A percentile compares a stretch with the other conserved stretches of the same genome.
Conservation (phyloP, 768 basidiomycete genomes). For the Mycena filopes region DNA sequence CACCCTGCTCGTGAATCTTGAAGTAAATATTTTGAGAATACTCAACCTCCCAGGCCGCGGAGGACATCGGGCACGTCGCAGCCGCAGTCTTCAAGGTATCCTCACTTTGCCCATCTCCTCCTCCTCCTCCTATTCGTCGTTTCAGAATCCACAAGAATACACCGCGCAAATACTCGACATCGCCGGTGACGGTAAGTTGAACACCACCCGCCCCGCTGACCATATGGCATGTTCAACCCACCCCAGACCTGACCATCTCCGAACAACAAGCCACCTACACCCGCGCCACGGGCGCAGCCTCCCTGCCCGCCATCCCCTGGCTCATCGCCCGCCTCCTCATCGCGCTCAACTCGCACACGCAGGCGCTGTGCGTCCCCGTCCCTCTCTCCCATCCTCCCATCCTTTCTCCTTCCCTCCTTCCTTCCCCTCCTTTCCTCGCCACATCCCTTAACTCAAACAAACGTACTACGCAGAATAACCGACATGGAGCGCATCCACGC, state of each 20-base stretch:
- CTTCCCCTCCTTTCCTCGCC: too few relatives aligned
- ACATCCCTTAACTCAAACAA: too few relatives aligned
- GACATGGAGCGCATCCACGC: slow-evolving; percentile 43
- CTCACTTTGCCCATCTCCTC: background rate
- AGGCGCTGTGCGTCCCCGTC: slow-evolving; percentile 46
- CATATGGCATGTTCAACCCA: background rate
- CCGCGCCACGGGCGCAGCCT: slow-evolving; percentile 36
- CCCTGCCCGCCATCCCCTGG: slow-evolving; percentile 41
- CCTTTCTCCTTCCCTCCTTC: too few relatives aligned
- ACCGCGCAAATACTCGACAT: slow-evolving; percentile 39
- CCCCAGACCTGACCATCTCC: slow-evolving; percentile 37
- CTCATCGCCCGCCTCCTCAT: slow-evolving; percentile 41
- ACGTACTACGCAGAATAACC: slow-evolving; percentile 36
- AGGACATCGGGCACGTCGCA: slow-evolving; percentile 49
- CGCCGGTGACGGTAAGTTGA: slow-evolving; percentile 37
- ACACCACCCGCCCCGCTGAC: background rate
- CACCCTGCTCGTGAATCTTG: background rate
- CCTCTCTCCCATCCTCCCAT: too few relatives aligned
- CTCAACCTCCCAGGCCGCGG: too few relatives aligned
- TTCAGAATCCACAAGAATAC: slow-evolving; percentile 41
- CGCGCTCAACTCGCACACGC: slow-evolving; percentile 42
- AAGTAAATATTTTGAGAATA: too few relatives aligned
- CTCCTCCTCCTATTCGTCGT: background rate
- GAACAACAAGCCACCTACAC: slow-evolving; percentile 38
- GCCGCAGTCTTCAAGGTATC: slow-evolving; percentile 45